phyloP scores from a whole-genome alignment of 2,329 filamentous ascomycete species.

The Aplosporella prunicola region DNA sequence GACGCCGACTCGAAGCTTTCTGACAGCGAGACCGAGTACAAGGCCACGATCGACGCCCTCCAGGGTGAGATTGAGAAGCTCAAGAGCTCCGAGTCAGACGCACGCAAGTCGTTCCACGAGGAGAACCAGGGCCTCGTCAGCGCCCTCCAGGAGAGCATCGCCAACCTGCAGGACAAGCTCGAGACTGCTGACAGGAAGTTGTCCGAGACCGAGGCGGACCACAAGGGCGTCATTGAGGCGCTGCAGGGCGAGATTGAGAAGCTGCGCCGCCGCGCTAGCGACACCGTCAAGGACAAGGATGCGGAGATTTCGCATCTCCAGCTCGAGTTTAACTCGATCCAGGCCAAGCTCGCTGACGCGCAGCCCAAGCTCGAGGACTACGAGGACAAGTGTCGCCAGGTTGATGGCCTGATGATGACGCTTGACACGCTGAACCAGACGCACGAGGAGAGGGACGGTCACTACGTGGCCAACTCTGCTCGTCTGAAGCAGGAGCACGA shows the following conservation, averaged over 20 bases:
- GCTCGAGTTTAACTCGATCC: constrained; percentile 9
- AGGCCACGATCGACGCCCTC: constrained; percentile 5
- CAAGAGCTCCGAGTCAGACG: too few species aligned
- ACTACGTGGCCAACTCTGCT: constrained; percentile 6
- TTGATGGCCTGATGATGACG: constrained; percentile 11
- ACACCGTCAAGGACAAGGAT: constrained; percentile 4
- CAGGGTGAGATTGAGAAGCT: constrained; percentile 10
- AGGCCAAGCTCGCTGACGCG: constrained; percentile 9
- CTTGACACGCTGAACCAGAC: constrained; percentile 6
- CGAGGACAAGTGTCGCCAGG: constrained; percentile 10
- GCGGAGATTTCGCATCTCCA: too few species aligned
- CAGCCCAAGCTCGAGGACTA: constrained; percentile 8
- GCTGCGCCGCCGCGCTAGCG: constrained; percentile 3
- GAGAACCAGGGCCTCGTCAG: too few species aligned
- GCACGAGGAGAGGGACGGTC: constrained; percentile 9
- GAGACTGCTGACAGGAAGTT: too few species aligned
- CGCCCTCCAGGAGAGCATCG: too few species aligned
- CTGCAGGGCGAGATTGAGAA: constrained; percentile 6
- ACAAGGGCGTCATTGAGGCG: constrained; percentile 8
- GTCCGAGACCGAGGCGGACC: too few species aligned
- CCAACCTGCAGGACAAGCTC: too few species aligned
- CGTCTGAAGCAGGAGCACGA: constrained; percentile 9
- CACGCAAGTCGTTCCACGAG: too few species aligned
- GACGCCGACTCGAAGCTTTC: background rate
- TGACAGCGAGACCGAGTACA: background rate